phyloP scores from a whole-genome alignment of 2,329 filamentous ascomycete species.

The Microdochium trichocladiopsis region DNA sequence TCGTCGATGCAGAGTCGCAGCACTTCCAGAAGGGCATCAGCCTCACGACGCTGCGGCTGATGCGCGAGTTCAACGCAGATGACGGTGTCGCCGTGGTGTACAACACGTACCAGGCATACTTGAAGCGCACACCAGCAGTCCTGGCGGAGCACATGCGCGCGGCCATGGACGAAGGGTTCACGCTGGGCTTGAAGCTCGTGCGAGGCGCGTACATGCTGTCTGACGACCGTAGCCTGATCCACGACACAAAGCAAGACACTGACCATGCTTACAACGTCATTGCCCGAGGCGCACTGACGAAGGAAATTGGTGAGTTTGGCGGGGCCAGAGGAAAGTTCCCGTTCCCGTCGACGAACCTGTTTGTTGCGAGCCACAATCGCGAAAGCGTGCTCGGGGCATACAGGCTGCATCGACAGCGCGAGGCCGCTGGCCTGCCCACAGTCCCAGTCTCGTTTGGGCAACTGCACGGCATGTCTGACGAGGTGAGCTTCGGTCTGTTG shows the following conservation, averaged over 20 bases:
- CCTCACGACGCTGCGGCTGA: conserved; percentile 22
- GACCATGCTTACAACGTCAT: conserved; percentile 44
- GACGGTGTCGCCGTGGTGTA: conserved; percentile 23
- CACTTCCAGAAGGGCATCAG: conserved; percentile 32
- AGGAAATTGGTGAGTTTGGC: conserved; percentile 35
- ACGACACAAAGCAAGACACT: conserved; percentile 44
- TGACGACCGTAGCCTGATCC: conserved; percentile 42
- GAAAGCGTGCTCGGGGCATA: conserved; percentile 31
- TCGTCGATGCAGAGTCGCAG: conserved; percentile 39
- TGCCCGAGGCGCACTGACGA: conserved; percentile 35
- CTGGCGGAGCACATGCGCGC: conserved; percentile 35
- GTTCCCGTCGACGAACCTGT: conserved; percentile 38
- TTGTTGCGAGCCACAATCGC: conserved; percentile 48
- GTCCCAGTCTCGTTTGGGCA: conserved; percentile 40
- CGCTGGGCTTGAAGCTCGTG: conserved; percentile 48
- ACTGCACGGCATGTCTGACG: conserved; percentile 51
- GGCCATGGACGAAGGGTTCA: conserved; percentile 38
- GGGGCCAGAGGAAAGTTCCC: conserved; percentile 13
- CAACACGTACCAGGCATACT: conserved; percentile 51
- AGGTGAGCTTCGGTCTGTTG: conserved; percentile 43
- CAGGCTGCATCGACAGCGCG: conserved; percentile 33
- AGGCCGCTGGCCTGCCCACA: conserved; percentile 22
- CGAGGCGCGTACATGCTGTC: conserved; percentile 47
- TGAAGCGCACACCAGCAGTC: conserved; percentile 35
- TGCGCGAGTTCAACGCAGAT: conserved; percentile 30